Percentiles rank a stretch among this genome's conserved stretches.
Evolutionary conservation across 2,329 filamentous ascomycete species (phyloP).

Genomic region (Diaporthe sp.): DNA sequence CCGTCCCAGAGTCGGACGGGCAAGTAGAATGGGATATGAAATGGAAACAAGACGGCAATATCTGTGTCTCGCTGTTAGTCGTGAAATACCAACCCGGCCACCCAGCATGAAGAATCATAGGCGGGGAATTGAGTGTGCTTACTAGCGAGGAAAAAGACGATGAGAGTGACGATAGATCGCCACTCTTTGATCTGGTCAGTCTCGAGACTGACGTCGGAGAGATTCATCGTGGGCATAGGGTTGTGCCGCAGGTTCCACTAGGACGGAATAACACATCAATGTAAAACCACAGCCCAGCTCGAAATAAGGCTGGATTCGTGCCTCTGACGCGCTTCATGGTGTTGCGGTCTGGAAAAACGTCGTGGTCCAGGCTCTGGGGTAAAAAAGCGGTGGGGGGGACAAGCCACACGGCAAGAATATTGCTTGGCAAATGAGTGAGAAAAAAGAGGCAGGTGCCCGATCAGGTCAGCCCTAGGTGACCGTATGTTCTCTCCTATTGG

Average conservation of each 20-base stretch:
- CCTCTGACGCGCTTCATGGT: background rate
- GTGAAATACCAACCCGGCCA: background rate
- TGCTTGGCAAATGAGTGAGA: background rate
- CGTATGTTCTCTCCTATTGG: background rate
- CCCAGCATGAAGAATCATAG: background rate
- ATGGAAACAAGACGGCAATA: slow-evolving; percentile 9
- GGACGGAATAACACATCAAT: background rate
- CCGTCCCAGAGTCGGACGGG: background rate
- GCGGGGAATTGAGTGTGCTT: slow-evolving; percentile 53
- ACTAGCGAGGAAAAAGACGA: slow-evolving; percentile 80
- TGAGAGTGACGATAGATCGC: slow-evolving; percentile 78
- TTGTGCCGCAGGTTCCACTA: background rate
- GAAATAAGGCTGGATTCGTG: background rate
- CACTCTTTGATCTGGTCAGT: slow-evolving; percentile 72
- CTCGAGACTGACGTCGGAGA: slow-evolving; percentile 52
- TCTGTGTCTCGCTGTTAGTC: background rate
- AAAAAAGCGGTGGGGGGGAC: background rate
- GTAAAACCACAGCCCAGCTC: background rate
- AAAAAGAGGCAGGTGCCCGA: background rate
- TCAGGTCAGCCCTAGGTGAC: background rate
- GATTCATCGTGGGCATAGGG: background rate
- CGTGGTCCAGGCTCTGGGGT: background rate
- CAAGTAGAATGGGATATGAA: background rate
- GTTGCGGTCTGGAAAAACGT: background rate
- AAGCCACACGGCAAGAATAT: background rate